A percentile compares a stretch with the other conserved stretches of the same genome.
Evolutionary conservation across 2,329 filamentous ascomycete genomes (phyloP).

Genomic region (Didymella sp.): DNA sequence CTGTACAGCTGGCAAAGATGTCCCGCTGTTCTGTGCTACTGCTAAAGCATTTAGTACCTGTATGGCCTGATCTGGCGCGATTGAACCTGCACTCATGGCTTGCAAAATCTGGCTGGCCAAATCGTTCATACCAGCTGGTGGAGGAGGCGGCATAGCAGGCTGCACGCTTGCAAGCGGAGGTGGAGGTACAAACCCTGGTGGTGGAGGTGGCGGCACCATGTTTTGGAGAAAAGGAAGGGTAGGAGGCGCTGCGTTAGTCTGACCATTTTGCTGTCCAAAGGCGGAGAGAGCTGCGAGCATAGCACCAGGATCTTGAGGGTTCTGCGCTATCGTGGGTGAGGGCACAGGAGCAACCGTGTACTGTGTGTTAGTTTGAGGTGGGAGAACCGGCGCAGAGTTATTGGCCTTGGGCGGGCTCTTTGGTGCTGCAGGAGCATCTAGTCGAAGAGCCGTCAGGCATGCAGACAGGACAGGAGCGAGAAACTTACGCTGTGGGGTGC

Average conservation of each 20-base stretch:
- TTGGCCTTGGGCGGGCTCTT: conserved; percentile 40
- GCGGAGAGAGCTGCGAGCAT: conserved; percentile 46
- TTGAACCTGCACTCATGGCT: conserved; percentile 43
- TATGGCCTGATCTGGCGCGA: conserved; percentile 45
- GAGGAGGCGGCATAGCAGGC: conserved; percentile 33
- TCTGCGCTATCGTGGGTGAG: conserved; percentile 21
- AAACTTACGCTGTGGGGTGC: conserved; percentile 69
- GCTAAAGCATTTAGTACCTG: conserved; percentile 43
- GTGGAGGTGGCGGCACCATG: conserved; percentile 40
- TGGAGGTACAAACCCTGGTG: conserved; percentile 43
- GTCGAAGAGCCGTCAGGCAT: conserved; percentile 17
- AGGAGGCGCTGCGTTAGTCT: conserved; percentile 39
- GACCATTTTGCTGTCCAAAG: conserved; percentile 39
- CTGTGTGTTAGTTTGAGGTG: conserved; percentile 39
- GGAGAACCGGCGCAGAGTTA: conserved; percentile 27
- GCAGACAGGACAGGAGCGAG: conserved; percentile 10
- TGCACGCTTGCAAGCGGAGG: conserved; percentile 36
- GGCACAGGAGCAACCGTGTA: conserved; percentile 28
- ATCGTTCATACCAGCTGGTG: conserved; percentile 36
- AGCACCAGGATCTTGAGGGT: conserved; percentile 39
- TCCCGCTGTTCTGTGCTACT: conserved; percentile 34
- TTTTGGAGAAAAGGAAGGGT: conserved; percentile 40
- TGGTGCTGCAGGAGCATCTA: conserved; percentile 35
- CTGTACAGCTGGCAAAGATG: conserved; percentile 39
- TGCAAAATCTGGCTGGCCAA: conserved; percentile 44